A percentile compares a stretch with the other conserved stretches of the same genome.
Evolutionary conservation across 192 early-diverging fungal species (phyloP).

Genomic region (Backusella morwellensis): DNA sequence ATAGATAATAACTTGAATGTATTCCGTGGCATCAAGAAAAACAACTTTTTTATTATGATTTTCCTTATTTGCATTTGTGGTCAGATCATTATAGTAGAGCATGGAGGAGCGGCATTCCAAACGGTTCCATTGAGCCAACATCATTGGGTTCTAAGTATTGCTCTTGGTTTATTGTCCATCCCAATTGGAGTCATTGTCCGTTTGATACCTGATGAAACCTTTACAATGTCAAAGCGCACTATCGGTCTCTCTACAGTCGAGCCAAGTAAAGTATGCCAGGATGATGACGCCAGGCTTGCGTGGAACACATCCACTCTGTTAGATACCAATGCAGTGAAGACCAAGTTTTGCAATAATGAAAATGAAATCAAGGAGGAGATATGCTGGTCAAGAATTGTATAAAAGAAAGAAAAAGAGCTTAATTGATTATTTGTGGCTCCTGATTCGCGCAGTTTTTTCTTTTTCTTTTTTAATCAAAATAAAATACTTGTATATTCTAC

Average conservation of each 20-base stretch:
- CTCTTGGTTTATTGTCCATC: conserved; percentile 74
- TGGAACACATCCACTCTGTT: not conserved
- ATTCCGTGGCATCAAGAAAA: conserved; percentile 74
- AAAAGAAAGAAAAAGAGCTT: not conserved
- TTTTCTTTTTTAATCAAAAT: conserved; percentile 5
- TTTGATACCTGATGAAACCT: conserved; percentile 70
- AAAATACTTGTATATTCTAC: too few species aligned
- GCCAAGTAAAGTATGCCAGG: conserved; percentile 21
- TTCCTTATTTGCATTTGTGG: conserved; percentile 69
- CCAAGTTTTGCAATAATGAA: conserved; percentile 15
- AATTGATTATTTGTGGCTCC: not conserved
- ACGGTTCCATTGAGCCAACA: conserved; percentile 57
- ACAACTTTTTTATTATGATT: conserved; percentile 80
- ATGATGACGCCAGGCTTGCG: not conserved
- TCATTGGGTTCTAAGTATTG: conserved; percentile 83
- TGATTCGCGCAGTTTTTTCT: not conserved
- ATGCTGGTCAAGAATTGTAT: conserved; percentile 39
- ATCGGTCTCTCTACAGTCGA: conserved; percentile 35
- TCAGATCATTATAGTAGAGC: conserved; percentile 90
- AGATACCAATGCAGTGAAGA: not conserved
- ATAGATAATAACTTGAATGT: conserved; percentile 83
- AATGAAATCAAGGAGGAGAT: conserved; percentile 38
- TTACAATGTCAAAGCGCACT: conserved; percentile 25
- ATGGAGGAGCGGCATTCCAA: conserved; percentile 87
- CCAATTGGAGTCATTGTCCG: conserved; percentile 83